phyloP scores from a whole-genome alignment of 2,329 filamentous ascomycete species.

The Thielaviopsis punctulata region DNA sequence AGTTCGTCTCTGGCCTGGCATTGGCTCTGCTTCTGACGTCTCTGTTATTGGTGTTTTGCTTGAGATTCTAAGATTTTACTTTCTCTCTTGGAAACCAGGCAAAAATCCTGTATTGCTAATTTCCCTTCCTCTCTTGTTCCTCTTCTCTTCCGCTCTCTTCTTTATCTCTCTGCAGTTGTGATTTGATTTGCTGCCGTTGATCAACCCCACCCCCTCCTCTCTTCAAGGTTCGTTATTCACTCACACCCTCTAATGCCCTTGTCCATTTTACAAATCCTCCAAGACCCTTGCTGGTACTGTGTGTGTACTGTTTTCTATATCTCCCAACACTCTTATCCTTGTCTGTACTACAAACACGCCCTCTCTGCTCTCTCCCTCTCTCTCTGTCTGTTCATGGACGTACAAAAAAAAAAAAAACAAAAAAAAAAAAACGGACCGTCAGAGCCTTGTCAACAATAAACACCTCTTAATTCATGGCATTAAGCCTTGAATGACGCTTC shows the following conservation, averaged over 20 bases:
- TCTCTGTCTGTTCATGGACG: too few species aligned
- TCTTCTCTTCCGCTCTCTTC: not conserved
- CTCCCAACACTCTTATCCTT: not conserved
- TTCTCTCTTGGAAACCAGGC: not conserved
- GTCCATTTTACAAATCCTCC: too few species aligned
- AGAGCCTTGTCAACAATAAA: conserved; percentile 2
- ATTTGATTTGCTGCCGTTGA: not conserved
- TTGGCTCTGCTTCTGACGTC: not conserved
- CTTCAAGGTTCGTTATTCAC: not conserved
- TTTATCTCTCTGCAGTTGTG: not conserved
- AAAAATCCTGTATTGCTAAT: not conserved
- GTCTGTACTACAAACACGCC: not conserved
- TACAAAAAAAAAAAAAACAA: not conserved
- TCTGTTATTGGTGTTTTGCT: not conserved
- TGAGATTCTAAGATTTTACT: not conserved
- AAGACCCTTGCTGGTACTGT: not conserved
- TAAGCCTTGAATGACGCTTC: not conserved
- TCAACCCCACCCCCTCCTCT: not conserved
- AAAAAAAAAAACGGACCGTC: not conserved
- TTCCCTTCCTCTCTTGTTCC: not conserved
- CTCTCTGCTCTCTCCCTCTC: not conserved
- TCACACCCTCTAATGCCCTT: not conserved
- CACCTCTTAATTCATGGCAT: not conserved
- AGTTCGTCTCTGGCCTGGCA: not conserved
- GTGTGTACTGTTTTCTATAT: not conserved